Evolutionary conservation across 2,329 filamentous ascomycete species (phyloP).

Genomic region (Pseudogymnoascus sp.): DNA sequence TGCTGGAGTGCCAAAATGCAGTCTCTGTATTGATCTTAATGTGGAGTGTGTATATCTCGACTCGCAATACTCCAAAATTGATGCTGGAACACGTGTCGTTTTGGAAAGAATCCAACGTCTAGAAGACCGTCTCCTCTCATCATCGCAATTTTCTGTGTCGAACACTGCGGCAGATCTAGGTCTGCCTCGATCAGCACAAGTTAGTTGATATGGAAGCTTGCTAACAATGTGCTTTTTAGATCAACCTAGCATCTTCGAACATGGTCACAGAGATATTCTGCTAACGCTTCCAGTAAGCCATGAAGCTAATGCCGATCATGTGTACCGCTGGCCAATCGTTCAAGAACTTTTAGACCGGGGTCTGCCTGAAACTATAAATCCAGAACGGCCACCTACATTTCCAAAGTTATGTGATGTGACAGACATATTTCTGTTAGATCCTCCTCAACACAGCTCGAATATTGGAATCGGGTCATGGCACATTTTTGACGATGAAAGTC

Average conservation of each 20-base stretch:
- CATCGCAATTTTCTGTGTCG: conserved; percentile 7
- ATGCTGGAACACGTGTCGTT: conserved; percentile 24
- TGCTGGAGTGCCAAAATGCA: conserved; percentile 24
- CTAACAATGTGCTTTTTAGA: background rate
- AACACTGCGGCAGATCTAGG: background rate
- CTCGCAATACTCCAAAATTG: conserved; percentile 23
- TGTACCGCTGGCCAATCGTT: conserved; percentile 20
- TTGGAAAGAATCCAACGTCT: conserved; percentile 26
- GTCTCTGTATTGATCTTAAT: conserved; percentile 22
- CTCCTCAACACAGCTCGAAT: background rate
- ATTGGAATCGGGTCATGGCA: conserved; percentile 14
- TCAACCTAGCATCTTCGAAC: background rate
- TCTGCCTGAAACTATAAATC: background rate
- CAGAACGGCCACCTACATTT: background rate
- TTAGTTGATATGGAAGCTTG: background rate
- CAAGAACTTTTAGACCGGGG: conserved; percentile 14
- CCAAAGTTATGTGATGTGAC: conserved; percentile 8
- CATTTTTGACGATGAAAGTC: conserved; percentile 12
- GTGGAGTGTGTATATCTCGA: conserved; percentile 27
- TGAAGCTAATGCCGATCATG: conserved; percentile 22
- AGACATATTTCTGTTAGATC: background rate
- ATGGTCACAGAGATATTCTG: conserved; percentile 12
- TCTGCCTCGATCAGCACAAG: background rate
- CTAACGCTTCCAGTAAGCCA: conserved; percentile 17
- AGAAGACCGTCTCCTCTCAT: conserved; percentile 21